These are phyloP conservation scores for Adiantum capillusveneris DNA, from an alignment of 75 land plant genomes.

Conservation along the genomic window DNA sequence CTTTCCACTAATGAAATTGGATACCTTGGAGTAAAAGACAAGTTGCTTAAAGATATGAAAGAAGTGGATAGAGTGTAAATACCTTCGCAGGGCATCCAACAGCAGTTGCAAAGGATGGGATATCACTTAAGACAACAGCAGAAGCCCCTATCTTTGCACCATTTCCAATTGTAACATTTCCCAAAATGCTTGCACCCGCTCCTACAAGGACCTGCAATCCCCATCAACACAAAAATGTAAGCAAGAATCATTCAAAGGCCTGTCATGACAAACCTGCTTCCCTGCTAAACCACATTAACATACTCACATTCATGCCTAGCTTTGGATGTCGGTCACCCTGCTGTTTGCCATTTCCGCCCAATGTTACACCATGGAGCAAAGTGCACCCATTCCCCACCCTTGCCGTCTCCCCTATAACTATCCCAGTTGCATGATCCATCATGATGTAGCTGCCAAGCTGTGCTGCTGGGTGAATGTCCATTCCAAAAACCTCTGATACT, in stretches of 20 bases:
- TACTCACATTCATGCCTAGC: slow-evolving; percentile 37
- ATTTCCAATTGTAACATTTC: slow-evolving; percentile 49
- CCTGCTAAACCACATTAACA: no score
- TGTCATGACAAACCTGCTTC: no score
- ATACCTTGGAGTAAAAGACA: no score
- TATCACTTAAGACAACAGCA: slow-evolving; percentile 52
- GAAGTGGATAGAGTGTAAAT: no score
- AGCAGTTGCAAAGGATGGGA: slow-evolving; percentile 57
- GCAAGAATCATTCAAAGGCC: no score
- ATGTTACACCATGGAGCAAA: slow-evolving; percentile 54
- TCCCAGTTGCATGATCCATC: slow-evolving; percentile 28
- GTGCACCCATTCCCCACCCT: slow-evolving; percentile 55
- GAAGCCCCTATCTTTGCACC: slow-evolving; percentile 71
- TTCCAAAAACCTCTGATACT: slow-evolving; percentile 16
- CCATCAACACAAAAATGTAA: no score
- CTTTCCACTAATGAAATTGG: no score
- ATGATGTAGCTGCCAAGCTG: slow-evolving; percentile 8
- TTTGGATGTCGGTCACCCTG: slow-evolving; percentile 55
- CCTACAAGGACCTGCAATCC: slow-evolving; percentile 36
- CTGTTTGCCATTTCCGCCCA: slow-evolving; percentile 53
- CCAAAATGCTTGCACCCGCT: slow-evolving; percentile 59
- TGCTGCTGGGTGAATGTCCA: slow-evolving; percentile 38
- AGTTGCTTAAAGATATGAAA: no score
- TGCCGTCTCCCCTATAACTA: slow-evolving; percentile 32
- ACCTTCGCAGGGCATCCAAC: slow-evolving; percentile 66